Percentiles rank a stretch among this genome's conserved stretches.
Evolutionary conservation across 768 basidiomycete species (phyloP).

Genomic region (Lactarius pseudohatsudake): DNA sequence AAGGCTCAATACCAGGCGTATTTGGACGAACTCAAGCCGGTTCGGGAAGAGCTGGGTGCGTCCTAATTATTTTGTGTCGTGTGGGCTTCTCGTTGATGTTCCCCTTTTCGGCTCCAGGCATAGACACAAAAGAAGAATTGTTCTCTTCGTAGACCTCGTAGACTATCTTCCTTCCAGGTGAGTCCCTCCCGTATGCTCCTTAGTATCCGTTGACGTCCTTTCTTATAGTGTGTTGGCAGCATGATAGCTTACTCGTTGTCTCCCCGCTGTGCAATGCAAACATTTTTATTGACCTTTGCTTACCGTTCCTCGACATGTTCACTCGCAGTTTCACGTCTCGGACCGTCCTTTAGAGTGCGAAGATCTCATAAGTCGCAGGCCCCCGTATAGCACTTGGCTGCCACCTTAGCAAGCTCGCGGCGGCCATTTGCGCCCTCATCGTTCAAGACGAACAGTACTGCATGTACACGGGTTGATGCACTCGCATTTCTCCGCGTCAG

Average conservation of each 20-base stretch:
- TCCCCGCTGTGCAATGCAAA: conserved; percentile 13
- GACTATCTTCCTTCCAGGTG: conserved; percentile 14
- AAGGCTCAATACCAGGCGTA: conserved; percentile 93
- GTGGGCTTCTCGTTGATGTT: conserved; percentile 6
- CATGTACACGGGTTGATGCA: no score
- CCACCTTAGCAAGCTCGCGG: no score
- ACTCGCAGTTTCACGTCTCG: not conserved
- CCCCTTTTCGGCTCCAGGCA: conserved; percentile 40
- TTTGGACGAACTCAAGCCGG: conserved; percentile 82
- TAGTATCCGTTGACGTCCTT: conserved; percentile 2
- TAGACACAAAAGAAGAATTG: conserved; percentile 63
- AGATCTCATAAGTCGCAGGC: no score
- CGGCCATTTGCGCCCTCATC: no score
- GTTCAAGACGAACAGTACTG: no score
- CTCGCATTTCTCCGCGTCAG: no score
- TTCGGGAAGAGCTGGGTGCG: conserved; percentile 90
- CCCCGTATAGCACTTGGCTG: no score
- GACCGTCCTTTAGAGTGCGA: no score
- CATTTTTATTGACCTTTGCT: conserved; percentile 18
- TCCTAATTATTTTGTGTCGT: conserved; percentile 14
- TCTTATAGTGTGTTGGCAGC: conserved; percentile 18
- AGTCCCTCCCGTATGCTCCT: not conserved
- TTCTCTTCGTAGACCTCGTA: conserved; percentile 45
- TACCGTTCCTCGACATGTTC: not conserved
- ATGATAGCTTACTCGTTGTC: conserved; percentile 23